phyloP scores from a whole-genome alignment of 2,329 filamentous ascomycete species.

The Xylariaceae sp. region DNA sequence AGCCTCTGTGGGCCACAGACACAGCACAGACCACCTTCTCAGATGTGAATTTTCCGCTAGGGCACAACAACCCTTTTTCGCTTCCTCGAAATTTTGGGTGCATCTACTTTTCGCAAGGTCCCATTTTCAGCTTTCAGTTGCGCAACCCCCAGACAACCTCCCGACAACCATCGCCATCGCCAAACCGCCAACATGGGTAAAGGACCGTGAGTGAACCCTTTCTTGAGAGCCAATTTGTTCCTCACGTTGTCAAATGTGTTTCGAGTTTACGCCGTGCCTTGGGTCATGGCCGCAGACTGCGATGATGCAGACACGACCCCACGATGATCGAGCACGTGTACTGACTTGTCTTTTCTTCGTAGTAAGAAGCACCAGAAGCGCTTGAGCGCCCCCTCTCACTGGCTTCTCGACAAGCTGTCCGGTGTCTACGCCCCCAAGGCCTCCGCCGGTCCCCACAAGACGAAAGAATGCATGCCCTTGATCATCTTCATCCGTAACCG shows the following conservation, averaged over 20 bases:
- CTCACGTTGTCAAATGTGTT: too few species aligned
- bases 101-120: constrained; percentile 15
- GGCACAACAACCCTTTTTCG: constrained; percentile 27
- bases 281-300: too few species aligned
- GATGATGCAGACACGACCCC: too few species aligned
- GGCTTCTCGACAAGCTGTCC: constrained; percentile 99
- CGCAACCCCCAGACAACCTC: constrained; percentile 18
- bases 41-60: constrained; percentile 13
- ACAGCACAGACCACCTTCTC: background rate
- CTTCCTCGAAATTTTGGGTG: constrained; percentile 16
- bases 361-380: constrained; percentile 99
- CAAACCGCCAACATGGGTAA: constrained; percentile 40
- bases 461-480: constrained; percentile 96
- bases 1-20: too few species aligned
- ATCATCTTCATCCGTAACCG: constrained; percentile 97
- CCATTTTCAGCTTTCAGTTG: constrained; percentile 9
- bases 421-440: constrained; percentile 74
- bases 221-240: too few species aligned
- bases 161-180: constrained; percentile 30
- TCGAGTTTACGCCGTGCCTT: too few species aligned
- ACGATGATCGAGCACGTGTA: background rate
- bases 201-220: constrained; percentile 46
- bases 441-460: constrained; percentile 93
- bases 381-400: constrained; percentile 97
- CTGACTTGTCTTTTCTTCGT: constrained; percentile 30